phyloP scores from a whole-genome alignment of 495 filamentous ascomycete species.

The Penicillium taxi region DNA sequence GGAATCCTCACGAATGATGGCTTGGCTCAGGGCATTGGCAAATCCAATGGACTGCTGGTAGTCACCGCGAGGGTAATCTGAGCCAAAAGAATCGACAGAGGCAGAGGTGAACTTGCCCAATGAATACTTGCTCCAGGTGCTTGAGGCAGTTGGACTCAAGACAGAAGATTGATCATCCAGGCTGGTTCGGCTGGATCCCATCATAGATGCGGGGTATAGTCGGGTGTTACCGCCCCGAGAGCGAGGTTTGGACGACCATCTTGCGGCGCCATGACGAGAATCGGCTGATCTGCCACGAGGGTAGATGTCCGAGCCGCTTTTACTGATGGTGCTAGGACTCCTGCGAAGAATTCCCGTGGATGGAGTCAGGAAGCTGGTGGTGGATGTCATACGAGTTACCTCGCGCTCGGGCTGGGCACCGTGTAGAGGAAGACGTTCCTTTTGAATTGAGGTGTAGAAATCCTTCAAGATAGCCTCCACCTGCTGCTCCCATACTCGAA shows the following conservation, averaged over 20 bases:
- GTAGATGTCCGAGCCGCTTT: constrained; percentile 68
- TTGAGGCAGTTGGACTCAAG: constrained; percentile 83
- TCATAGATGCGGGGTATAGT: constrained; percentile 66
- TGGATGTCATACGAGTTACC: constrained; percentile 29
- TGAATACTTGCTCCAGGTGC: constrained; percentile 92
- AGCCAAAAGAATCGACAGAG: constrained; percentile 81
- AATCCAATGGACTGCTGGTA: constrained; percentile 97
- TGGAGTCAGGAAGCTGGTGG: constrained; percentile 41
- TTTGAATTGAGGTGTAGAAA: constrained; percentile 82
- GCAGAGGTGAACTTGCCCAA: constrained; percentile 82
- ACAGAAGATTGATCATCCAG: constrained; percentile 84
- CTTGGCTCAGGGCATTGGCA: constrained; percentile 91
- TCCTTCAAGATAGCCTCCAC: constrained; percentile 85
- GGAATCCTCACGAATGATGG: constrained; percentile 88
- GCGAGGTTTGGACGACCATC: constrained; percentile 79
- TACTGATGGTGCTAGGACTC: constrained; percentile 84
- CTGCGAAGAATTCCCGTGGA: constrained; percentile 59
- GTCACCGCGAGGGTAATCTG: constrained; percentile 68
- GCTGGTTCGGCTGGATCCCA: constrained; percentile 89
- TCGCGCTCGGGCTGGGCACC: constrained; percentile 47
- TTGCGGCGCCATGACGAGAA: constrained; percentile 52
- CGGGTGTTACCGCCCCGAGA: constrained; percentile 66
- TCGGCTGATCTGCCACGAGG: constrained; percentile 68
- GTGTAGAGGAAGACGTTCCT: constrained; percentile 75
- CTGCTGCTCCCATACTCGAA: constrained; percentile 81